Evolutionary conservation across 177 flowering plant species (phyloP), one percentile per base, ranked within the genome.

Genomic region (Vitis hybrid): DNA sequence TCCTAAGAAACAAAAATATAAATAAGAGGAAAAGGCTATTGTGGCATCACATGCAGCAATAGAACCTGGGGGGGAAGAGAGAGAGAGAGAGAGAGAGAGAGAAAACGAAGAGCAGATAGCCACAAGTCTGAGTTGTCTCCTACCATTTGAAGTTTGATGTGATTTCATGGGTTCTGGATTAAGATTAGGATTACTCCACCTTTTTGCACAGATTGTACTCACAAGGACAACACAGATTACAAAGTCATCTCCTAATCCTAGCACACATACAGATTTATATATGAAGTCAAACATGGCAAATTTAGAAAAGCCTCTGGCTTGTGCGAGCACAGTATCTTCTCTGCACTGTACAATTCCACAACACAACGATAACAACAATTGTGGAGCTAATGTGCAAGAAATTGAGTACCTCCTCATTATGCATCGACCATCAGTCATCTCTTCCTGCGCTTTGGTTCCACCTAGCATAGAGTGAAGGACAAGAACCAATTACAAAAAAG

Each of bases 261-360:
- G 51, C 71, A 71, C 75, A 66, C 72, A 64, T 44, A 74, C 71
- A 67, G 14, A 62, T 38, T 38, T 38, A 38, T 53, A 69, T 24
- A n/a, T n/a, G 24, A 2, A 33, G 49, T 64, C 20, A n/a, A 57
- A 33, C 56, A 58, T 20, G 66, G 58, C 38, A 58, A 73, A 64
- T 31, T 54, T 73, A 59, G 51, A 58, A 71, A 62, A 66, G 64
- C 65, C 78, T 69, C 73, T 74, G 58, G 78, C 66, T 76, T 74
- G 81, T 73, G 82, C 85, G 73, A 81, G 78, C 82, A 78, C 80
- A 81, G 75, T 77, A 67, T 77, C 81, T 73, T 81, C 74, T 86
- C 86, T 82, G 84, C 89, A 78, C 85, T 88, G 84, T 87, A 88
- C 90, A 86, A 71, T 82, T 85, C 79, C 81, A 80, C 81, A 73